Evolutionary conservation across 2,329 filamentous ascomycete species (phyloP), one percentile per base, ranked within the genome.

Genomic region (Penicillium vulpinum): DNA sequence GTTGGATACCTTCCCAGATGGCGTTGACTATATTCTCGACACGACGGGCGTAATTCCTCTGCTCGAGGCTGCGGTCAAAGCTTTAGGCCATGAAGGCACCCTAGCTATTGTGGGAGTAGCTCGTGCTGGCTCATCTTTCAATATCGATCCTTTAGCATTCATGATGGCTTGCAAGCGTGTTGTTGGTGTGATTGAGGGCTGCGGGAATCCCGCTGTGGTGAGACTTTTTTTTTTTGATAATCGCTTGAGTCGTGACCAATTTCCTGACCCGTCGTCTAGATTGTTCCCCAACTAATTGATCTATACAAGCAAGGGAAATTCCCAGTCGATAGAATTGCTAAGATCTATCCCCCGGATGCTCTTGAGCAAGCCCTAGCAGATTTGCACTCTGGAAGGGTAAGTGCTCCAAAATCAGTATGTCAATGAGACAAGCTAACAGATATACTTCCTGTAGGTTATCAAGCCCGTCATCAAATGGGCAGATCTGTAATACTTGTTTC

Each of bases 51-150:
- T 66, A 1, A 51, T 65, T 0, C 33, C 53, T 29, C 63, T 75
- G 8, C 63, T 75, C 18, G 62, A 72, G 52, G 51, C 62, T 22
- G 67, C 68, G 46, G 54, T 76, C 8, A 62, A 68, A 11, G 69
- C 68, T 29, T 40, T 75, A 7, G 66, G 60, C 0, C 66, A 68
- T 45, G 63, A 67, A 9, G 75, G 74, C 0, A 68, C 64, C 8
- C 64, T 72, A 13, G 70, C 69, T 6, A 64, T 68, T 6, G 70
- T 77, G n/a, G 75, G 75, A 3, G 65, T 67, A 4, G 64, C 73
- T 15, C 68, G 66, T 9, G 55, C 64, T 5, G 66, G 60, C 0
- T 58, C 57, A 5, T 66, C 64, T 8, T 57, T 76, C 49, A 57
- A 54, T 2, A 62, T 72, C 24, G 62, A 74, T 36, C 62, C 70